phyloP scores from a whole-genome alignment of 371 early-diverging fungal species.

The Coemansia sp. region DNA sequence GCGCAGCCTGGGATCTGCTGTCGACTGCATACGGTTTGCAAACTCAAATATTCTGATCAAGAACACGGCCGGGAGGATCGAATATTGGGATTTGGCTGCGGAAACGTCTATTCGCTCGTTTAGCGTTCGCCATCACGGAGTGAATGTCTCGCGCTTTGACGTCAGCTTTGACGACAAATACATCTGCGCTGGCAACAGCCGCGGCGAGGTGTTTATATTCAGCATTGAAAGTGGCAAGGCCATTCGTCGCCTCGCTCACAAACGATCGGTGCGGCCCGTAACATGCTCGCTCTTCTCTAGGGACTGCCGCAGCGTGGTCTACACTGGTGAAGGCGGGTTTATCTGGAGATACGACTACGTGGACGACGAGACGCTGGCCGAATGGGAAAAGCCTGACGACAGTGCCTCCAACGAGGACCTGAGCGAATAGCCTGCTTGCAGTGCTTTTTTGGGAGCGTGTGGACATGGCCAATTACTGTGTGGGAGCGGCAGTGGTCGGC shows the following conservation, averaged over 20 bases:
- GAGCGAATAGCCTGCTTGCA: constrained; percentile 3
- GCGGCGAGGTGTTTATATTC: constrained; percentile 70
- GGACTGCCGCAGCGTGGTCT: constrained; percentile 72
- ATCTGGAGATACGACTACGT: constrained; percentile 85
- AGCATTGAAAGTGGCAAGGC: constrained; percentile 64
- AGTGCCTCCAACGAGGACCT: constrained; percentile 19
- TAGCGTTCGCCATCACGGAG: constrained; percentile 55
- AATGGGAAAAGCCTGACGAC: constrained; percentile 61
- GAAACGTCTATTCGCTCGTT: constrained; percentile 53
- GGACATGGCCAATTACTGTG: too few relatives aligned
- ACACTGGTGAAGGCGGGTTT: constrained; percentile 77
- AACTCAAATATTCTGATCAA: constrained; percentile 68
- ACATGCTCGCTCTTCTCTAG: constrained; percentile 75
- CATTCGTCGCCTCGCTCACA: constrained; percentile 69
- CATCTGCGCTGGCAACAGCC: constrained; percentile 72
- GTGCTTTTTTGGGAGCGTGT: too few relatives aligned
- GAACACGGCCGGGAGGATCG: constrained; percentile 72
- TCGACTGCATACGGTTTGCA: constrained; percentile 69
- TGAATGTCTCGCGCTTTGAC: constrained; percentile 60
- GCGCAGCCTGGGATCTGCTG: constrained; percentile 22
- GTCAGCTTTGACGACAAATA: constrained; percentile 69
- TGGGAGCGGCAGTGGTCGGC: too few relatives aligned
- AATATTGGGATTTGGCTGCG: constrained; percentile 67
- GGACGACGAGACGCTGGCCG: constrained; percentile 66
- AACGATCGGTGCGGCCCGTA: constrained; percentile 75